A percentile compares a stretch with the other conserved stretches of the same genome.
Evolutionary conservation across 2,329 filamentous ascomycete genomes (phyloP).

Genomic region (Colletotrichum sp.): DNA sequence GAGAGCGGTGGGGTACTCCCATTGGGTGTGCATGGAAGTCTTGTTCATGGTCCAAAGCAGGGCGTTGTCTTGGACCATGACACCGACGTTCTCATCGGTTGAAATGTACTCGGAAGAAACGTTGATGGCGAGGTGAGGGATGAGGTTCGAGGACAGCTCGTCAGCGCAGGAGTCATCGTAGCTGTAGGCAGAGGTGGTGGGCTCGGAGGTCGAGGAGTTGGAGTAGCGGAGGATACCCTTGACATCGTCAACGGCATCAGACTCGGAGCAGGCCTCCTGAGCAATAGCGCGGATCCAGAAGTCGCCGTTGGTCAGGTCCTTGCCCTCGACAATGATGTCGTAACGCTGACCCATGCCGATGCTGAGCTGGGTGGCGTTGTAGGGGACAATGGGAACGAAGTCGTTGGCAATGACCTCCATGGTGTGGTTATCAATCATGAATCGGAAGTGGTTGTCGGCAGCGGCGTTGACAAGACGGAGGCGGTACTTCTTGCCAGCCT

Average conservation of each 20-base stretch:
- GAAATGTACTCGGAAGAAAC: neutral
- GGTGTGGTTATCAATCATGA: constrained; percentile 60
- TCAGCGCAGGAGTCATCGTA: neutral
- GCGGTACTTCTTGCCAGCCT: constrained; percentile 46
- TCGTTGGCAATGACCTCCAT: constrained; percentile 64
- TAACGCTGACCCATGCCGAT: constrained; percentile 50
- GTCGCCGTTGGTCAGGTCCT: constrained; percentile 32
- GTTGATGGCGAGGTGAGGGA: neutral
- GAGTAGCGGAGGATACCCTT: neutral
- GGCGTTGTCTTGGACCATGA: neutral
- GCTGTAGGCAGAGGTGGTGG: neutral
- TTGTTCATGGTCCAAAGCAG: constrained; percentile 24
- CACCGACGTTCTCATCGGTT: neutral
- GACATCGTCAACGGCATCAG: neutral
- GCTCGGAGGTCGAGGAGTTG: neutral
- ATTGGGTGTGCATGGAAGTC: constrained; percentile 34
- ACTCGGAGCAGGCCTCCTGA: neutral
- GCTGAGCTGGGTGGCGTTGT: constrained; percentile 51
- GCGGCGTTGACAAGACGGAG: constrained; percentile 53
- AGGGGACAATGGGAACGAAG: constrained; percentile 62
- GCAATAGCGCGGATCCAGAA: neutral
- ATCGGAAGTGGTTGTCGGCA: constrained; percentile 49
- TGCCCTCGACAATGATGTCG: neutral
- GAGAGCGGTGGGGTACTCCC: constrained; percentile 32
- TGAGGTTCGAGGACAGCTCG: neutral